These are phyloP conservation scores for Ramalina intermedia DNA, from an alignment of 495 filamentous ascomycete species.

Conservation along the genomic window DNA sequence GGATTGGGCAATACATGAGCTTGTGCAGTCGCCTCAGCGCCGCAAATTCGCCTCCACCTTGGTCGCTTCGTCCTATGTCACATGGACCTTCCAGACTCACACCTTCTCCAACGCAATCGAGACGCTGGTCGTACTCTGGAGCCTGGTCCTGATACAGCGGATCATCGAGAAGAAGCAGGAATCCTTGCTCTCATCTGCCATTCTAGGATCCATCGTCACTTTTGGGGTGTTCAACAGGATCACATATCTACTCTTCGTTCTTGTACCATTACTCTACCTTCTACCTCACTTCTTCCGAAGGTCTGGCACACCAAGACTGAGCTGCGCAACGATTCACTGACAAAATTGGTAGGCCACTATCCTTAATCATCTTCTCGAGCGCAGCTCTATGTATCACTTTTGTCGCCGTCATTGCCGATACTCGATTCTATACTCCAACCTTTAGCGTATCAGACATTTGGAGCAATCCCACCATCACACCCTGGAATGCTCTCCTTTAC, in stretches of 20 bases:
- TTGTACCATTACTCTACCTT: conserved; percentile 66
- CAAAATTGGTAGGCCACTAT: conserved; percentile 43
- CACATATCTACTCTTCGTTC: conserved; percentile 84
- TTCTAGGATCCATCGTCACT: conserved; percentile 66
- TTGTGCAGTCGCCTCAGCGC: conserved; percentile 59
- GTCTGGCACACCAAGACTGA: conserved; percentile 29
- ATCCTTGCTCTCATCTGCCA: conserved; percentile 56
- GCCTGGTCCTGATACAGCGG: conserved; percentile 74
- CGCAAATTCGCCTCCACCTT: conserved; percentile 59
- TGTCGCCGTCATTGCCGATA: conserved; percentile 68
- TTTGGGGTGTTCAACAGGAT: conserved; percentile 90
- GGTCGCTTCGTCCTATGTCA: conserved; percentile 91
- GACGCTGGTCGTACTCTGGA: conserved; percentile 82
- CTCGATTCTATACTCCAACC: conserved; percentile 55
- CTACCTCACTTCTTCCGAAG: conserved; percentile 72
- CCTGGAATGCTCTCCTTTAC: conserved; percentile 82
- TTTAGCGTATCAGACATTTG: conserved; percentile 35
- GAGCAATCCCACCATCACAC: conserved; percentile 60
- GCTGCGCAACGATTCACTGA: neutral
- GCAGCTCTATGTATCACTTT: conserved; percentile 48
- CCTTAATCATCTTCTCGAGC: conserved; percentile 43
- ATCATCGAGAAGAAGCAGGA: conserved; percentile 63
- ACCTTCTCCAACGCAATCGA: conserved; percentile 98
- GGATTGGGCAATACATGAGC: conserved; percentile 91
- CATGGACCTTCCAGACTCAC: conserved; percentile 97